Evolutionary conservation across 768 basidiomycete genomes (phyloP).

Genomic region (Phlegmacium glaucopus): DNA sequence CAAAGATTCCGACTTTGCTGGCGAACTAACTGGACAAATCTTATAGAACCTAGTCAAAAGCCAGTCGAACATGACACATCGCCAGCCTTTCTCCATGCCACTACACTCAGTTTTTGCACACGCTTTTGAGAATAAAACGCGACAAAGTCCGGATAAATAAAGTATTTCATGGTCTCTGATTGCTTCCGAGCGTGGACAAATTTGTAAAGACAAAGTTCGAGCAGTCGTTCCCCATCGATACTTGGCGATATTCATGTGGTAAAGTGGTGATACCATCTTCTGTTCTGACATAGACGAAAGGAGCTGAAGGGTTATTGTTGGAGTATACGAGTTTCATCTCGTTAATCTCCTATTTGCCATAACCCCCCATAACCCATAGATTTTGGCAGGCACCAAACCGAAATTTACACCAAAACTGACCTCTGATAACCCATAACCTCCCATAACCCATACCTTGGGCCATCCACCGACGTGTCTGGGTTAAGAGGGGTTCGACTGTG

Average conservation of each 20-base stretch:
- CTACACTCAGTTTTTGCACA: constrained; percentile 19
- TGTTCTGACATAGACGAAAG: constrained; percentile 13
- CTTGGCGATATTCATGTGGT: constrained; percentile 38
- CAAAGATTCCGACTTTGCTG: constrained; percentile 32
- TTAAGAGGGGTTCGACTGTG: too few species aligned
- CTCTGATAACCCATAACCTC: too few species aligned
- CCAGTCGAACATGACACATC: constrained; percentile 39
- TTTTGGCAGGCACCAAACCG: too few species aligned
- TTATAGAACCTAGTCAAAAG: constrained; percentile 38
- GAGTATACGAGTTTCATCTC: too few species aligned
- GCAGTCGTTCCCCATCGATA: constrained; percentile 35
- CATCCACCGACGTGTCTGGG: too few species aligned
- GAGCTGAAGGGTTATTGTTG: constrained; percentile 16
- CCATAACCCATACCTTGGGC: too few species aligned
- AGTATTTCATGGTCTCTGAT: constrained; percentile 42
- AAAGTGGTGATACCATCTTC: constrained; percentile 20
- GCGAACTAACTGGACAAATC: constrained; percentile 33
- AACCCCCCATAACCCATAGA: too few species aligned
- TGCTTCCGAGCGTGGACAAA: constrained; percentile 34
- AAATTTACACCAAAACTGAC: too few species aligned
- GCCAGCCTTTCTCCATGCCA: constrained; percentile 35
- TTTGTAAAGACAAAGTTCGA: too few species aligned
- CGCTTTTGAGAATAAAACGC: constrained; percentile 30
- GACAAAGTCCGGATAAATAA: constrained; percentile 37
- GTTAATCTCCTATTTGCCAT: too few species aligned